Evolutionary conservation across 2,329 filamentous ascomycete genomes (phyloP), one percentile per base, ranked within the genome.

Genomic region (Penicillium crustosum): DNA sequence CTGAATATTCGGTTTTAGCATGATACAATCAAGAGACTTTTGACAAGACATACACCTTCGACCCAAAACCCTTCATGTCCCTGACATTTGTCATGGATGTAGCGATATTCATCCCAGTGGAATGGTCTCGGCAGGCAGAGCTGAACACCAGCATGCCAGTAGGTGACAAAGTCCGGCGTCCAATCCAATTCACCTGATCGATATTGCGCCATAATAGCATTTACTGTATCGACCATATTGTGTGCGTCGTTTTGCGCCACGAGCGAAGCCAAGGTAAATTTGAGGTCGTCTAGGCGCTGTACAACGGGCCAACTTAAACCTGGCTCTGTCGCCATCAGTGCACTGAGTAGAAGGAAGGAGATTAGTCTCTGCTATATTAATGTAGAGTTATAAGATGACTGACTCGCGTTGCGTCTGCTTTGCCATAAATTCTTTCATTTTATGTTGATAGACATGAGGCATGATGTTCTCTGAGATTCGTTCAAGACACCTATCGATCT

Each of bases 391-490:
- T 38, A 12, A 4, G 13, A n/a, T n/a, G 2, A 19, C 53, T 31
- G 15, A 55, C 53, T 51, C 15, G 39, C 48, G 39, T 23, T 33
- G 17, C 4, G 12, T 4, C 19, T 44, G 19, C 7, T 25, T 21
- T 8, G n/a, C n/a, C 9, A 29, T 13, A 10, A 44, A 51, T 31
- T 38, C 31, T 2, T 4, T 19, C 23, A 56, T 9, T 8, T 49
- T 50, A 13, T 23, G n/a, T 9, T 19, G 15, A 31, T 51, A 56
- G 9, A 51, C 33, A n/a, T 50, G 25, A 17, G 53, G 47, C 53
- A 56, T 56, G 31, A 56, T 56, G n/a, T 51, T 51, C 12, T 38
- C 25, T 19, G 8, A n/a, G 29, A 56, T 56, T 3, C 53, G 39
- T 13, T 33, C 47, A 19, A n/a, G 23, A 21, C 53, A 56, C n/a